Evolutionary conservation across 2,329 filamentous ascomycete species (phyloP).

Genomic region (Pseudogymnoascus sp.): DNA sequence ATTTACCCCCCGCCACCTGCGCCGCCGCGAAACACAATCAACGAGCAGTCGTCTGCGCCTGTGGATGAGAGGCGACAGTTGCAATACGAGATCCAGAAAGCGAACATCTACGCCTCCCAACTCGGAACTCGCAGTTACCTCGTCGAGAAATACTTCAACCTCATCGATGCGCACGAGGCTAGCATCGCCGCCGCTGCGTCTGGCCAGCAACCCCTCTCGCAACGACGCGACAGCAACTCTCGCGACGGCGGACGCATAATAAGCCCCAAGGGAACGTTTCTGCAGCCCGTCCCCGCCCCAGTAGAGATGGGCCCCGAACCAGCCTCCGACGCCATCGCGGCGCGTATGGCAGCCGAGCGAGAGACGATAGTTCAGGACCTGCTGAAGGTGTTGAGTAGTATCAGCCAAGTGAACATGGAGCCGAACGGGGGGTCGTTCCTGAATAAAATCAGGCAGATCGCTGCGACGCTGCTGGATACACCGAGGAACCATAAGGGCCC

Average conservation of each 20-base stretch:
- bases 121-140: conserved; percentile 75
- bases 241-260: conserved; percentile 18
- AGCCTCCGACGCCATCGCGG: conserved; percentile 33
- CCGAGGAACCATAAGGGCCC: conserved; percentile 44
- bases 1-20: not conserved
- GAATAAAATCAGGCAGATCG: conserved; percentile 77
- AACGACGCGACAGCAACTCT: not conserved
- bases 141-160: conserved; percentile 76
- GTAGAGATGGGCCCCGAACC: conserved; percentile 35
- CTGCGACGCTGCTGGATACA: conserved; percentile 65
- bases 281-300: conserved; percentile 14
- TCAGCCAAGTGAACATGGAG: conserved; percentile 80
- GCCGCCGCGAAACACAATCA: not conserved
- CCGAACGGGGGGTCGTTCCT: conserved; percentile 60
- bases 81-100: conserved; percentile 85
- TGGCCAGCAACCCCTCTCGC: conserved; percentile 16
- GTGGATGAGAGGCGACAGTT: conserved; percentile 40
- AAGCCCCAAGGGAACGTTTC: conserved; percentile 21
- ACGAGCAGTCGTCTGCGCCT: not conserved
- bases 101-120: conserved; percentile 78
- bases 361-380: conserved; percentile 76
- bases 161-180: conserved; percentile 53
- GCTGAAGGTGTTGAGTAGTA: conserved; percentile 63
- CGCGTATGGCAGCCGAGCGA: conserved; percentile 62
- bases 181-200: conserved; percentile 6